phyloP scores from a whole-genome alignment of 768 basidiomycete genomes.

The Galerina marginata region DNA sequence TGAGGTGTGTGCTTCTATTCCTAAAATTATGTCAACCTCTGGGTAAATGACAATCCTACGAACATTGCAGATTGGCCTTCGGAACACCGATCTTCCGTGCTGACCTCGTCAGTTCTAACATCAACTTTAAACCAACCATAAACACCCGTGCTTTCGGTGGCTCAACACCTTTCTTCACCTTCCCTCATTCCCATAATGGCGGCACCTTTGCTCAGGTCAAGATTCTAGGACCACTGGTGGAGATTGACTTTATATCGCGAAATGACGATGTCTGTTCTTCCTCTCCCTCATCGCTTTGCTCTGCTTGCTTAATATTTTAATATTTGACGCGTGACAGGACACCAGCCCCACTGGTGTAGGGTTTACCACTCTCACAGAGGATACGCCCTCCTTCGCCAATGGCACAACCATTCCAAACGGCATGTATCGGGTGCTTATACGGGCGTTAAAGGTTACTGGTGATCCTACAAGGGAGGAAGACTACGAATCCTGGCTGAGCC shows the following conservation, averaged over 20 bases:
- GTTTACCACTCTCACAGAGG: slow-evolving; percentile 34
- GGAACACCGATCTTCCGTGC: slow-evolving; percentile 52
- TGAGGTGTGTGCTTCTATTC: too few species aligned
- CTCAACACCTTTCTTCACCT: slow-evolving; percentile 38
- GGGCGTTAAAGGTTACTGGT: slow-evolving; percentile 49
- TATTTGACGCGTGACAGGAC: slow-evolving; percentile 14
- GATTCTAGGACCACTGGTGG: slow-evolving; percentile 54
- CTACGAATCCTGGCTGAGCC: slow-evolving; percentile 53
- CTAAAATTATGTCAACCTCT: too few species aligned
- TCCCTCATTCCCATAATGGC: slow-evolving; percentile 38
- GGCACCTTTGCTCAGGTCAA: slow-evolving; percentile 46
- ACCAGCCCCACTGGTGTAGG: slow-evolving; percentile 29
- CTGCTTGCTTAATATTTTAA: background rate
- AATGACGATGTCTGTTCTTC: slow-evolving; percentile 45
- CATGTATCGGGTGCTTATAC: slow-evolving; percentile 42
- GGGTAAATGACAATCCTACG: too few species aligned
- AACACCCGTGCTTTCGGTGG: slow-evolving; percentile 20
- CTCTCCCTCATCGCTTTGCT: background rate
- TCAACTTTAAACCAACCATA: slow-evolving; percentile 46
- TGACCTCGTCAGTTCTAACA: slow-evolving; percentile 52
- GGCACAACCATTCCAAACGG: slow-evolving; percentile 50
- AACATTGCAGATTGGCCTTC: slow-evolving; percentile 46
- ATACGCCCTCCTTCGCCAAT: slow-evolving; percentile 45
- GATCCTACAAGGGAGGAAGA: slow-evolving; percentile 45
- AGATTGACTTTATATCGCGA: slow-evolving; percentile 52